These are phyloP conservation scores for Talaromyces albobiverticillius DNA, from an alignment of 2,329 filamentous ascomycete species.

Conservation along the genomic window DNA sequence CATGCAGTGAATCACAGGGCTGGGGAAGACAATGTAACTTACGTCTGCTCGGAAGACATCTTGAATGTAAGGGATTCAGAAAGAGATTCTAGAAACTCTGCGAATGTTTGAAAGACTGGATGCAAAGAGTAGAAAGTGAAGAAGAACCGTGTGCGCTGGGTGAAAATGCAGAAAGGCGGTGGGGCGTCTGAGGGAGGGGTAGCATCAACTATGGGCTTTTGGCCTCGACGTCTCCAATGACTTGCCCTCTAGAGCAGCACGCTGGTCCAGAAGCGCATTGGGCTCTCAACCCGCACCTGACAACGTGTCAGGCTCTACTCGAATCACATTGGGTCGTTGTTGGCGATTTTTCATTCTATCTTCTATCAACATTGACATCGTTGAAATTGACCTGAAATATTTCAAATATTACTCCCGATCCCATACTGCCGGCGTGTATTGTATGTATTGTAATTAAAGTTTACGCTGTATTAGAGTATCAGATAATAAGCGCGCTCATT, in stretches of 20 bases:
- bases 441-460: no score
- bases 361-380: background rate
- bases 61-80: slow-evolving; percentile 30
- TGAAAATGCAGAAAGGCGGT: slow-evolving; percentile 14
- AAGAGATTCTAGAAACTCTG: slow-evolving; percentile 14
- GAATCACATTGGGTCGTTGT: background rate
- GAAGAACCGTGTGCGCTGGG: slow-evolving; percentile 1
- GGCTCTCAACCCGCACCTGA: background rate
- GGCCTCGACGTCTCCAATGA: background rate
- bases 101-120: slow-evolving; percentile 17
- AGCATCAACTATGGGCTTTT: background rate
- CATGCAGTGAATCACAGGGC: background rate
- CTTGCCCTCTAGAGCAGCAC: background rate
- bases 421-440: background rate
- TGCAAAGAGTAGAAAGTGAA: slow-evolving; percentile 16
- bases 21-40: slow-evolving; percentile 24
- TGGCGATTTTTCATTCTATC: background rate
- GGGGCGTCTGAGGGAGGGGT: slow-evolving; percentile 13
- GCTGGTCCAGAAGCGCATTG: background rate
- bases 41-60: slow-evolving; percentile 88
- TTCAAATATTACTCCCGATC: background rate
- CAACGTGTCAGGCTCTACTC: background rate
- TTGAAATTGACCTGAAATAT: background rate
- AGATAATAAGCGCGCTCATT: background rate
- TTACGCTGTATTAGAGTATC: background rate